phyloP scores from a whole-genome alignment of 2,329 filamentous ascomycete genomes.

The Diaporthe humulicola region DNA sequence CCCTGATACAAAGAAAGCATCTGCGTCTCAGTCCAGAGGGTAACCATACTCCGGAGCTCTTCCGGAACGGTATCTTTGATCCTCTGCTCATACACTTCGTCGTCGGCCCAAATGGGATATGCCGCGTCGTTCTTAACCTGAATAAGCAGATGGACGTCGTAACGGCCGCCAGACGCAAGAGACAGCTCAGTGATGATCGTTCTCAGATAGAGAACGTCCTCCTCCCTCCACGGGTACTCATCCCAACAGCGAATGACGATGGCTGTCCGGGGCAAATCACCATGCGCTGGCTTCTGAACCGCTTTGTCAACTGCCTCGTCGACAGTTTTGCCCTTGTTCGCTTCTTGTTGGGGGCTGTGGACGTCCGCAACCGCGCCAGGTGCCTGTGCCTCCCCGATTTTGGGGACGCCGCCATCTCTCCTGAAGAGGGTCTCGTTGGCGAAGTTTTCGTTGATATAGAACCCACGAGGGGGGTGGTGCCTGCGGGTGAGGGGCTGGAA shows the following conservation, averaged over 20 bases:
- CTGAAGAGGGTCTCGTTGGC: conserved; percentile 44
- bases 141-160: conserved; percentile 87
- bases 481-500: conserved; percentile 68
- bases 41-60: conserved; percentile 91
- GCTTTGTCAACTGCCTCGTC: conserved; percentile 7
- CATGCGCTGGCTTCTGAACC: conserved; percentile 43
- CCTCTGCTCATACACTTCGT: conserved; percentile 75
- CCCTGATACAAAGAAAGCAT: conserved; percentile 93
- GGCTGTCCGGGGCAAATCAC: conserved; percentile 73
- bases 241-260: conserved; percentile 88
- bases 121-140: conserved; percentile 84
- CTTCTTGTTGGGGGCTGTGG: neutral
- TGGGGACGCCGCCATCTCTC: conserved; percentile 44
- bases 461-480: conserved; percentile 60
- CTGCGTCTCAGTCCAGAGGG: conserved; percentile 93
- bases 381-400: conserved; percentile 37
- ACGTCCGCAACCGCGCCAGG: conserved; percentile 28
- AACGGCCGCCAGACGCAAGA: conserved; percentile 85
- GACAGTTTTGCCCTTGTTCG: neutral
- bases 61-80: conserved; percentile 79
- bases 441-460: conserved; percentile 60
- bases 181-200: conserved; percentile 87
- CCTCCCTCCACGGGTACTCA: conserved; percentile 81
- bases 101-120: conserved; percentile 83
- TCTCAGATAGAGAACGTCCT: conserved; percentile 85